phyloP scores from a whole-genome alignment of 192 early-diverging fungal species.

The Coemansia sp. region DNA sequence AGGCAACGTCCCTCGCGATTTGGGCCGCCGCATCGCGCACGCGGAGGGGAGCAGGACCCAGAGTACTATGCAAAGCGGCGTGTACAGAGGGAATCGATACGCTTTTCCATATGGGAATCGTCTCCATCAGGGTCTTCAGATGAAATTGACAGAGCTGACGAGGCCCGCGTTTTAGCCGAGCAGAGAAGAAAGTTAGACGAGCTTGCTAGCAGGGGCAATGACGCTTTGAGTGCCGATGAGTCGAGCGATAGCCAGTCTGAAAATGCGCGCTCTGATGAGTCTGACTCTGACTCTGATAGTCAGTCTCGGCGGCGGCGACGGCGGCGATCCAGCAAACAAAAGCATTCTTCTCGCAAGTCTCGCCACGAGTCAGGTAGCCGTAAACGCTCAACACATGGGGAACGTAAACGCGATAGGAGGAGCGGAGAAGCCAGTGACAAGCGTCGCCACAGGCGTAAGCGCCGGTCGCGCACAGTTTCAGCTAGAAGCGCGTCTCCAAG shows the following conservation, averaged over 20 bases:
- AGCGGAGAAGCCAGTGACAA: background rate
- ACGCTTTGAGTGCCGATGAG: constrained; percentile 7
- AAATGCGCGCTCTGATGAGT: background rate
- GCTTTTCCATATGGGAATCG: constrained; percentile 60
- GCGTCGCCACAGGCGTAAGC: constrained; percentile 11
- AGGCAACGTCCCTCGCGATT: background rate
- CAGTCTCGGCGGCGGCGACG: background rate
- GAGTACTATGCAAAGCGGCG: constrained; percentile 42
- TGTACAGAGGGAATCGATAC: constrained; percentile 41
- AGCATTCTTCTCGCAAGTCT: background rate
- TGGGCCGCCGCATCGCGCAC: background rate
- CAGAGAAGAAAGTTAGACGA: constrained; percentile 27
- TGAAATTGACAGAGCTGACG: constrained; percentile 38
- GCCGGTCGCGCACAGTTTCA: background rate
- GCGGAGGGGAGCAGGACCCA: constrained; percentile 23
- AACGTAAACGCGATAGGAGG: constrained; percentile 6
- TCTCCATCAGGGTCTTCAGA: constrained; percentile 61
- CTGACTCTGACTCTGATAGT: constrained; percentile 4
- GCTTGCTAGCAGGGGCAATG: constrained; percentile 18
- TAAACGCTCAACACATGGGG: constrained; percentile 27
- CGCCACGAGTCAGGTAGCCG: constrained; percentile 3
- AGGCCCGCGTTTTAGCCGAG: constrained; percentile 34
- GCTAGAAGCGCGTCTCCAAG: constrained; percentile 17
- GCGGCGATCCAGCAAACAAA: constrained; percentile 2
- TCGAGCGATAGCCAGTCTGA: constrained; percentile 4